Evolutionary conservation across 257 asterid species (phyloP), one percentile per base, ranked within the genome.

Genomic region (Primulina huaijiensis): DNA sequence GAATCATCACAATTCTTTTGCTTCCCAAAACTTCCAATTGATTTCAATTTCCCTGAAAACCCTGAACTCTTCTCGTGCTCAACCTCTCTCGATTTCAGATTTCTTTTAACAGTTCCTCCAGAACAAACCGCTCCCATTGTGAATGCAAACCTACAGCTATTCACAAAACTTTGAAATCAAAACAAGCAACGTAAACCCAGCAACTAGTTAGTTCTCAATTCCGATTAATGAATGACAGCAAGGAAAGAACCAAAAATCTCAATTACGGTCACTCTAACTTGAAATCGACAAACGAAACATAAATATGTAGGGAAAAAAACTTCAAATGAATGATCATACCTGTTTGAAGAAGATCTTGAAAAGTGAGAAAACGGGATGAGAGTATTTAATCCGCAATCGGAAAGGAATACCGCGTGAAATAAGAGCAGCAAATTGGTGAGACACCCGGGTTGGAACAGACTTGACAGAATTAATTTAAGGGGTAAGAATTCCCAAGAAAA

Each of bases 121-220:
- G 99, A 81, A 83, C 99, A 93, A 76, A 88, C 91, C 58, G 87
- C 96, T 80, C 99, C 99, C 99, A 93, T 94, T 78, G 72, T 84
- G 68, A 65, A 40, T 21, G 70, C 77, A 61, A 68, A 52, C 64
- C 75, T 76, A 69, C 62, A 70, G 75, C 12, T 55, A 52, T 46
- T 55, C 77, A 71, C 72, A 67, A 76, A 71, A 60, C 78, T 43
- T 21, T 78, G 72, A 62, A 57, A 33, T 25, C 63, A 72, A 29
- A 31, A 5, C 57, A 50, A 50, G 21, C 57, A 60, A 70, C 33
- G 27, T 38, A 68, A 34, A 56, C 2, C 20, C 57, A 50, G 57
- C 3, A 50, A 16, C 20, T 50, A 20, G 30, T 38, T 59, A 63
- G 38, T 12, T 43, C 57, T 62, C 74, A 58, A 25, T 38, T 62